These are phyloP conservation scores for Tuber aestivum DNA, from an alignment of 495 filamentous ascomycete species.

Conservation along the genomic window DNA sequence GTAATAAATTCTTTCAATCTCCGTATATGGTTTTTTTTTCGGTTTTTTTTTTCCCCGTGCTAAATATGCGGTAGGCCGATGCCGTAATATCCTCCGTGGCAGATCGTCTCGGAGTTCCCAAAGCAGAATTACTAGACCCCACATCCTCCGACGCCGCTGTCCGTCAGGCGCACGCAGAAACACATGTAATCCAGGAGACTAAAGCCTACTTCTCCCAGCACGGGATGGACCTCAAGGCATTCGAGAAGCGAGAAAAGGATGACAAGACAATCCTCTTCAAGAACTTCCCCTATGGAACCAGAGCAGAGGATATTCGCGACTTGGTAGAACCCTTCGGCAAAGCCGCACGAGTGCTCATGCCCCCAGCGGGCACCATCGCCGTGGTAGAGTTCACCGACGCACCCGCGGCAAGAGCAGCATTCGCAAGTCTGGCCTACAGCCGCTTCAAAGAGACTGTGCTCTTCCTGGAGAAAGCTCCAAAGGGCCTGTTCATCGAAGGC, in stretches of 20 bases:
- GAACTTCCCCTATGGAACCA: conserved; percentile 83
- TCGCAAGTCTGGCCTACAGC: conserved; percentile 74
- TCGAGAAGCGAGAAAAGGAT: conserved; percentile 73
- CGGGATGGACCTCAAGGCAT: conserved; percentile 84
- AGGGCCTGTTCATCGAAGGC: conserved; percentile 58
- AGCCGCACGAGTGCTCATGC: conserved; percentile 75
- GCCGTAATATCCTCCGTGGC: conserved; percentile 89
- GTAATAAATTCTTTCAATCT: conserved; percentile 47
- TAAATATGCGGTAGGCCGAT: conserved; percentile 55
- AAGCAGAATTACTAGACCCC: conserved; percentile 85
- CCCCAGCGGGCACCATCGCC: conserved; percentile 83
- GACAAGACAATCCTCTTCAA: conserved; percentile 88
- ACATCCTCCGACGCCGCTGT: conserved; percentile 89
- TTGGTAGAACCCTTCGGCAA: conserved; percentile 68
- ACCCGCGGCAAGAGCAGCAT: conserved; percentile 72
- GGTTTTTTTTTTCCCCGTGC: neutral
- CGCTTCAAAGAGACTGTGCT: conserved; percentile 85
- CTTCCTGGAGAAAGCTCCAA: conserved; percentile 89
- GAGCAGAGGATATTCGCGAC: conserved; percentile 57
- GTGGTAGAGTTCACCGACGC: conserved; percentile 79
- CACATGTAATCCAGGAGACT: conserved; percentile 90
- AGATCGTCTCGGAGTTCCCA: conserved; percentile 76
- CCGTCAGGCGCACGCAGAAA: conserved; percentile 94
- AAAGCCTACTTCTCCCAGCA: conserved; percentile 81
- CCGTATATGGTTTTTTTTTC: neutral